A percentile compares a stretch with the other conserved stretches of the same genome.
Conservation (phyloP, 2,329 filamentous ascomycete genomes). For the Beauveria brongniartii region DNA sequence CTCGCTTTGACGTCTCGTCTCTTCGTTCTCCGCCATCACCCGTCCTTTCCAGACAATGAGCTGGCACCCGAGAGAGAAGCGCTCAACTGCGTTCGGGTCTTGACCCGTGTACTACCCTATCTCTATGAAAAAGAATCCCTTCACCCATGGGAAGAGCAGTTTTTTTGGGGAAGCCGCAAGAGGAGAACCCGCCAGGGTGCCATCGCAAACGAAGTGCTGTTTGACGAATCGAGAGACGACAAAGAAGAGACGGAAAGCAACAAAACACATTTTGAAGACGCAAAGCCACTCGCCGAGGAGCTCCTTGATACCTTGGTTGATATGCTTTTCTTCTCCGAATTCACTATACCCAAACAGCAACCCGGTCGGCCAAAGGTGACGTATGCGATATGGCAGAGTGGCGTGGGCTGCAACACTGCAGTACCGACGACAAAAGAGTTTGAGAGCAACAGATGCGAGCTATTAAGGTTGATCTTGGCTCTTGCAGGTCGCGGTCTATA, state of each 20-base stretch:
- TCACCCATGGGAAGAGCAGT: slow-evolving; percentile 77
- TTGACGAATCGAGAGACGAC: slow-evolving; percentile 63
- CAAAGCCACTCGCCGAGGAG: slow-evolving; percentile 84
- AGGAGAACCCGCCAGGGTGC: slow-evolving; percentile 61
- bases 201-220: slow-evolving; percentile 68
- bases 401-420: slow-evolving; percentile 87
- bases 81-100: slow-evolving; percentile 88
- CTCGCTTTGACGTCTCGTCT: slow-evolving; percentile 76
- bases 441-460: slow-evolving; percentile 87
- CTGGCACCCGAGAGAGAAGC: slow-evolving; percentile 78
- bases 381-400: slow-evolving; percentile 96
- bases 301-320: slow-evolving; percentile 85
- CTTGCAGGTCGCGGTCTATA: slow-evolving; percentile 91
- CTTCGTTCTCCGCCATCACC: slow-evolving; percentile 75
- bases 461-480: slow-evolving; percentile 76
- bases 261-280: slow-evolving; percentile 65
- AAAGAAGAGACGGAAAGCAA: slow-evolving; percentile 37
- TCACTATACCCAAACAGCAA: slow-evolving; percentile 70
- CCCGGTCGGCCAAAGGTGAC: slow-evolving; percentile 71
- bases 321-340: slow-evolving; percentile 82
- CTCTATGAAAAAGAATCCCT: slow-evolving; percentile 84
- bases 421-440: slow-evolving; percentile 84
- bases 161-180: slow-evolving; percentile 78
- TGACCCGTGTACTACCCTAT: slow-evolving; percentile 84
- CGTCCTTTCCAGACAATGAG: slow-evolving; percentile 81